phyloP scores from a whole-genome alignment of 257 asterid genomes.

The Lycium barbarum region DNA sequence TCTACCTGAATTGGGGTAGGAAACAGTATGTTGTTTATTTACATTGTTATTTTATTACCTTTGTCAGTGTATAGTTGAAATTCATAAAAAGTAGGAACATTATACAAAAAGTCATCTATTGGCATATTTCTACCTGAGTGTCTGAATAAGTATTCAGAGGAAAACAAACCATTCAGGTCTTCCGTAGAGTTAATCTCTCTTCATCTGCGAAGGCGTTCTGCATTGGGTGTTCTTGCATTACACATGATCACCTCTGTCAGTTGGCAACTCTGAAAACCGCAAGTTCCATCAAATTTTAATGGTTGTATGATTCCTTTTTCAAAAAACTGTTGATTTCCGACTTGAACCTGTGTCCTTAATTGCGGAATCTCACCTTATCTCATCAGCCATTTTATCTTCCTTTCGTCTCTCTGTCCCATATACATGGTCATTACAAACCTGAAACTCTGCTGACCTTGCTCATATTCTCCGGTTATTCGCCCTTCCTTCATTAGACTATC shows the following conservation, averaged over 20 bases:
- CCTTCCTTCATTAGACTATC: not conserved
- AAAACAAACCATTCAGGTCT: constrained; percentile 9
- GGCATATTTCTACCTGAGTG: constrained; percentile 15
- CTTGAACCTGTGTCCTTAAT: not conserved
- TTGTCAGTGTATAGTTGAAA: constrained; percentile 19
- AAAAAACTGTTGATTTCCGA: not conserved
- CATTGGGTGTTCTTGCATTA: constrained; percentile 18
- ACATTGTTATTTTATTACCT: not conserved
- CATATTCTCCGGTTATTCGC: not conserved
- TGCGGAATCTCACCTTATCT: not conserved
- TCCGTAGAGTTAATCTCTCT: not conserved
- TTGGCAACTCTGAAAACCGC: not conserved
- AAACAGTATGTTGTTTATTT: constrained; percentile 4
- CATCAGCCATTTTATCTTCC: constrained; percentile 8
- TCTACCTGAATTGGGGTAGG: not conserved
- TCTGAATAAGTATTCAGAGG: constrained; percentile 3
- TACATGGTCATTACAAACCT: constrained; percentile 19
- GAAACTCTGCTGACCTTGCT: constrained; percentile 18
- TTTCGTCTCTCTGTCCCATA: constrained; percentile 1
- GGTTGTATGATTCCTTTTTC: not conserved
- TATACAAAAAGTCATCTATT: not conserved
- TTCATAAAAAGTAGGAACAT: constrained; percentile 7
- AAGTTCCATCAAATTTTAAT: constrained; percentile 14
- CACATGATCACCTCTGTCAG: constrained; percentile 17
- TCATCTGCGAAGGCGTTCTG: not conserved